Evolutionary conservation across 805 yeast species (phyloP).

Genomic region (Hermanozyma aechmeae): DNA sequence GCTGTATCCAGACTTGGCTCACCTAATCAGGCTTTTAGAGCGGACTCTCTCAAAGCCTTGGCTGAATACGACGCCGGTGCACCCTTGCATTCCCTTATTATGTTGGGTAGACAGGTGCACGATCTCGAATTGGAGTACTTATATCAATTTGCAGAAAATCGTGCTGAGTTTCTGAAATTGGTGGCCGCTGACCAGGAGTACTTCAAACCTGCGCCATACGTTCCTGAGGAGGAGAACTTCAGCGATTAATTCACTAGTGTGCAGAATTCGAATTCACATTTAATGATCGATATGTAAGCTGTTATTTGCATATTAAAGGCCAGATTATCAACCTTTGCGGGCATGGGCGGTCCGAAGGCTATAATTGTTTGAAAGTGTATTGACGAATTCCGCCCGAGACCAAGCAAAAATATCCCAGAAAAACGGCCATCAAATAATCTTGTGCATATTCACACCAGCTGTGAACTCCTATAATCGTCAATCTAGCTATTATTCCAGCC

Average conservation of each 20-base stretch:
- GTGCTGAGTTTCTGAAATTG: constrained; percentile 37
- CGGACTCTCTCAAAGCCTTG: constrained; percentile 74
- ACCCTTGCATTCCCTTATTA: constrained; percentile 85
- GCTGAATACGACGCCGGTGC: constrained; percentile 84
- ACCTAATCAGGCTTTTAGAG: constrained; percentile 70
- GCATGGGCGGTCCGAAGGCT: too few species aligned
- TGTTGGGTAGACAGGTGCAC: constrained; percentile 89
- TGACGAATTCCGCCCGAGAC: too few species aligned
- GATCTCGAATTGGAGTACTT: constrained; percentile 85
- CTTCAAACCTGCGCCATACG: constrained; percentile 66
- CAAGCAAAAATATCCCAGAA: too few species aligned
- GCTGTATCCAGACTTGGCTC: constrained; percentile 90
- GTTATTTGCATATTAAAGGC: too few species aligned
- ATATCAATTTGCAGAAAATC: constrained; percentile 63
- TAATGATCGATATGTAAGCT: too few species aligned
- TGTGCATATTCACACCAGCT: too few species aligned
- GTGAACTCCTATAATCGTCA: too few species aligned
- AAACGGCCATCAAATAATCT: too few species aligned
- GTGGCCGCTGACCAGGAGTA: constrained; percentile 46
- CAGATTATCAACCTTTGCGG: too few species aligned
- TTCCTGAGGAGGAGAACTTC: constrained; percentile 29
- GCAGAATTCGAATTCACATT: too few species aligned
- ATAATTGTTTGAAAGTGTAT: too few species aligned
- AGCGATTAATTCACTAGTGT: constrained; percentile 8
- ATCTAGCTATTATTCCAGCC: too few species aligned